Evolutionary conservation across 2,329 filamentous ascomycete species (phyloP).

Genomic region (Aspergillaceae sp.): DNA sequence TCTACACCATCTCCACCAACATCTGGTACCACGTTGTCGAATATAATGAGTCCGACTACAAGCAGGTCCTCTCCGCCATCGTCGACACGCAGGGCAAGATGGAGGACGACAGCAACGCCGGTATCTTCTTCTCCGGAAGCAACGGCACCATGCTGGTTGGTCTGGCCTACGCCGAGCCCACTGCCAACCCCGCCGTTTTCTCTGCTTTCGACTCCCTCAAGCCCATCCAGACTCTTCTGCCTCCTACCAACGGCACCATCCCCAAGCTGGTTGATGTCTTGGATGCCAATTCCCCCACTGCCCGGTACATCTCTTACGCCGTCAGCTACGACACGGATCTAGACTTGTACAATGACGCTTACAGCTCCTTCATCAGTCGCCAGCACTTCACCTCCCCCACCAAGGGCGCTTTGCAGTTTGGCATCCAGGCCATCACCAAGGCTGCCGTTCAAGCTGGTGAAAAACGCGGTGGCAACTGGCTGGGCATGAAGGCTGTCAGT

Average conservation of each 20-base stretch:
- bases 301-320: neutral
- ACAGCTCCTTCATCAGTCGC: neutral
- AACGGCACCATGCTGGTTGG: neutral
- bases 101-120: neutral
- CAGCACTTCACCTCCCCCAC: neutral
- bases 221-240: neutral
- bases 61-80: neutral
- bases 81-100: neutral
- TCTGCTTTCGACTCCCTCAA: neutral
- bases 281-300: neutral
- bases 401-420: neutral
- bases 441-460: neutral
- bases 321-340: neutral
- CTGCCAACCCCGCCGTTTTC: neutral
- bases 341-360: neutral
- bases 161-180: neutral
- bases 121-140: neutral
- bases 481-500: neutral
- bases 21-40: conserved; percentile 1
- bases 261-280: neutral
- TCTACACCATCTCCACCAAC: conserved; percentile 5
- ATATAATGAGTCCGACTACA: conserved; percentile 1
- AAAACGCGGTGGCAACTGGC: neutral
- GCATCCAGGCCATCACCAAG: neutral
- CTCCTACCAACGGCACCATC: neutral